Base-by-base conservation (phyloP, 2,329 filamentous ascomycete species). In the Alternaria longipes region DNA sequence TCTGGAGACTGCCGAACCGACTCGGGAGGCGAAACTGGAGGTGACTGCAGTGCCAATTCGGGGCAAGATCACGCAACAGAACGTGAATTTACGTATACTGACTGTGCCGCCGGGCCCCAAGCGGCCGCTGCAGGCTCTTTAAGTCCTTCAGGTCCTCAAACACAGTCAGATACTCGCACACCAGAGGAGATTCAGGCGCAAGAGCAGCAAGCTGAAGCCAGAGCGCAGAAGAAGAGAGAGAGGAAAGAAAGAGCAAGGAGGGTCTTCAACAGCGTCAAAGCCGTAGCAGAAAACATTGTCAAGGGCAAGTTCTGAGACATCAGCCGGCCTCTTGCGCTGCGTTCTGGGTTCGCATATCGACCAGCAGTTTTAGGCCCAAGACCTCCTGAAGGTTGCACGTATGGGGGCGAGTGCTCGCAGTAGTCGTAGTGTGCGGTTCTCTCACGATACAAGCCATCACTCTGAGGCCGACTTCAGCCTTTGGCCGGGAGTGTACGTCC, bases 401-500 rank as follows among this genome's bases (percentile, higher is more conserved):
- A 60, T 57, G 54, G 54, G 40, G 41, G 1, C 26, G 5, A 57
- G 41, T 42, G 12, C 32, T 6, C 58, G 58, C 54, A 59, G 56
- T 16, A 18, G n/a, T 41, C 51, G 51, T 22, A 56, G 59, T 26
- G 54, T 61, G 41, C 59, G 47, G 14, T 61, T 60, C 44, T 53
- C 58, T 12, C 30, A 24, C 24, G 20, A 47, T 26, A 32, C 51
- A 16, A 51, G 51, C 12, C 12, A 34, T 18, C 56, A 42, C 44
- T 54, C 41, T 50, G 54, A 65, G 18, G 7, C 59, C 40, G 64
- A 74, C 42, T 66, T 72, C 45, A 62, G 56, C 42, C 58, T 53
- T 46, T 72, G 64, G 62, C 68, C 68, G 16, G 72, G 66, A 26
- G 63, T 71, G 3, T 68, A 74, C 50, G 45, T 74, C n/a, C 59